phyloP scores from a whole-genome alignment of 192 early-diverging fungal genomes.

The Backusella luteola region DNA sequence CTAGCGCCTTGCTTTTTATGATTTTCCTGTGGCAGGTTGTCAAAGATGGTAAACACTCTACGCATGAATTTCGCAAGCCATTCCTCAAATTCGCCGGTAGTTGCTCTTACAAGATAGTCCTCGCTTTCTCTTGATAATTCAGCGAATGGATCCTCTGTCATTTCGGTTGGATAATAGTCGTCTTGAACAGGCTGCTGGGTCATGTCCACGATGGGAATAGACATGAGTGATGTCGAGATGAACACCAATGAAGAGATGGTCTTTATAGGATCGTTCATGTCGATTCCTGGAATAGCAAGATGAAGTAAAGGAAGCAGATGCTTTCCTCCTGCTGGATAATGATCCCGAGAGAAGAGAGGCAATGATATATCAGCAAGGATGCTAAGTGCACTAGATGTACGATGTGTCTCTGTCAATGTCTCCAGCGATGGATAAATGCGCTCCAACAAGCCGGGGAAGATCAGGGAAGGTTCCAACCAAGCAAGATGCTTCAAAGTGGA shows the following conservation, averaged over 20 bases:
- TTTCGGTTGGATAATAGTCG: constrained; percentile 26
- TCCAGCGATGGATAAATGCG: constrained; percentile 87
- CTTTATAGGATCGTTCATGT: constrained; percentile 90
- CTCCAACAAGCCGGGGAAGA: constrained; percentile 82
- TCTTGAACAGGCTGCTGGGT: constrained; percentile 35
- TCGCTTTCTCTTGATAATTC: constrained; percentile 61
- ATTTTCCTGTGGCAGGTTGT: constrained; percentile 71
- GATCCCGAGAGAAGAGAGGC: constrained; percentile 68
- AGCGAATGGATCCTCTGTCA: constrained; percentile 32
- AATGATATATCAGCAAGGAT: constrained; percentile 67
- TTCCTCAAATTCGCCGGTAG: constrained; percentile 82
- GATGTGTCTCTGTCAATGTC: constrained; percentile 81
- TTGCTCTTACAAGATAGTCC: constrained; percentile 63
- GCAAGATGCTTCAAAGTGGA: constrained; percentile 67
- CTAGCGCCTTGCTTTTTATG: constrained; percentile 42
- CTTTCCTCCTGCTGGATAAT: constrained; percentile 84
- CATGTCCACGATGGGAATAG: constrained; percentile 65
- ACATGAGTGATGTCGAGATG: constrained; percentile 60
- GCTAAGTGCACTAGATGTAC: constrained; percentile 82
- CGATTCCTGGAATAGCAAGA: constrained; percentile 85
- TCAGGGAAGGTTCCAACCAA: constrained; percentile 74
- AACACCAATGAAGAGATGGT: constrained; percentile 71
- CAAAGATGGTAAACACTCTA: constrained; percentile 73
- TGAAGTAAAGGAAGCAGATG: constrained; percentile 77
- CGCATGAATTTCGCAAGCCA: constrained; percentile 85